Evolutionary conservation across 768 basidiomycete genomes (phyloP), one percentile per base, ranked within the genome.

Genomic region (Rhodocollybia butyracea): DNA sequence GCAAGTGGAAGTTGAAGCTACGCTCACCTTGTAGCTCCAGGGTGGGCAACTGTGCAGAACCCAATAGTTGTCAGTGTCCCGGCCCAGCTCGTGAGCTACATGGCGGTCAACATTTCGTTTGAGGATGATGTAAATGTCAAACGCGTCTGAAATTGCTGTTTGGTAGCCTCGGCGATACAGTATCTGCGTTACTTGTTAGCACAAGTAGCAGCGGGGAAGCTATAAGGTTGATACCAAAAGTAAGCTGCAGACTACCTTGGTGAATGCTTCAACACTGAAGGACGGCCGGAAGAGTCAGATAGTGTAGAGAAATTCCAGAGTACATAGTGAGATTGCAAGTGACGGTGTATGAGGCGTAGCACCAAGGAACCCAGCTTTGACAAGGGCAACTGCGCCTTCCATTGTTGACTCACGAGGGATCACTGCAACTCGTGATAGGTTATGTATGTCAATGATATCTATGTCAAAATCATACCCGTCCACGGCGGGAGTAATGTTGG

Each of bases 91-190:
- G 7, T 2, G 13, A 2, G 56, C 17, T 12, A 68, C 54, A 1
- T 34, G 46, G 2, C 29, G n/a, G 11, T 62, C 42, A 12, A 70
- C 54, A 0, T 5, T 10, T 0, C 56, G 54, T 1, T 42, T 24
- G 8, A 71, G 63, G 3, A 46, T 17, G 15, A 70, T 61, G 51
- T 67, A 73, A 0, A 61, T 30, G 30, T 72, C 67, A 45, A 67
- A 69, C 7, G 67, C 46, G 11, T 64, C 59, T 51, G 61, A 58
- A 55, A 75, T 46, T 6, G 56, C 43, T 3, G 46, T 53, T 17
- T 64, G 59, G 39, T 55, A 59, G 5, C 31, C 26, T 6, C 55
- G 60, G 12, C 55, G 56, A 51, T 63, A 70, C 0, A 64, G 58
- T 1, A 64, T 59, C 67, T 72, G 26, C 36, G 3, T 10, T 47